Conservation (phyloP, 2,329 filamentous ascomycete genomes). For the Clarireedia monteithiana region DNA sequence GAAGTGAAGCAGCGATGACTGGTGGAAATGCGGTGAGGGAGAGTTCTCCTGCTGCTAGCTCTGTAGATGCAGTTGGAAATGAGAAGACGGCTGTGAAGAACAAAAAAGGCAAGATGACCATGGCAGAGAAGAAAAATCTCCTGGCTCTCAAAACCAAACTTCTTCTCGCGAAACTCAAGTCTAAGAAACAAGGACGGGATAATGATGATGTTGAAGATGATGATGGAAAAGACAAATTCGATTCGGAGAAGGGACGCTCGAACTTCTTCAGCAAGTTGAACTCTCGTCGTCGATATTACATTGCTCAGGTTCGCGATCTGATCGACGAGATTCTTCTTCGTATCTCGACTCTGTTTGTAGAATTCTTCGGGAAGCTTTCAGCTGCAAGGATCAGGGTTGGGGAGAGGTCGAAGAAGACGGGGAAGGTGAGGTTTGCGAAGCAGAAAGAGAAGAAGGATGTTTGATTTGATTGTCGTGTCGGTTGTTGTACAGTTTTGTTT, state of each 20-base stretch:
- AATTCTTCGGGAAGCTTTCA: not conserved
- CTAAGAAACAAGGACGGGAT: too few relatives aligned
- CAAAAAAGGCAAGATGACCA: too few relatives aligned
- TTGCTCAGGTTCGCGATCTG: not conserved
- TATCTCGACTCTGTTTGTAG: not conserved
- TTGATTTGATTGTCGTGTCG: not conserved
- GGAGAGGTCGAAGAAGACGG: not conserved
- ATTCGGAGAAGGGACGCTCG: too few relatives aligned
- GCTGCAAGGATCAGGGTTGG: not conserved
- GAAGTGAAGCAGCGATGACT: too few relatives aligned
- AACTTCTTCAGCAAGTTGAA: too few relatives aligned
- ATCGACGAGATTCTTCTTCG: not conserved
- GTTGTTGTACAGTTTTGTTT: too few relatives aligned
- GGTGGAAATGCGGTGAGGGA: not conserved
- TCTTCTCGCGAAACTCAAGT: too few relatives aligned
- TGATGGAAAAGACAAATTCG: too few relatives aligned
- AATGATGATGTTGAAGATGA: too few relatives aligned
- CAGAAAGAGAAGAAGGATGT: not conserved
- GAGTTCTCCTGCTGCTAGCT: not conserved
- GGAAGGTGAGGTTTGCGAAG: conserved; percentile 2
- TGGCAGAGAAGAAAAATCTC: too few relatives aligned
- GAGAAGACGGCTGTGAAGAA: too few relatives aligned
- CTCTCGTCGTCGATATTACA: not conserved
- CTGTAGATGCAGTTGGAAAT: not conserved
- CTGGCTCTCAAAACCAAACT: too few relatives aligned